phyloP scores from a whole-genome alignment of 768 basidiomycete species.

The Fomitopsis serialis region DNA sequence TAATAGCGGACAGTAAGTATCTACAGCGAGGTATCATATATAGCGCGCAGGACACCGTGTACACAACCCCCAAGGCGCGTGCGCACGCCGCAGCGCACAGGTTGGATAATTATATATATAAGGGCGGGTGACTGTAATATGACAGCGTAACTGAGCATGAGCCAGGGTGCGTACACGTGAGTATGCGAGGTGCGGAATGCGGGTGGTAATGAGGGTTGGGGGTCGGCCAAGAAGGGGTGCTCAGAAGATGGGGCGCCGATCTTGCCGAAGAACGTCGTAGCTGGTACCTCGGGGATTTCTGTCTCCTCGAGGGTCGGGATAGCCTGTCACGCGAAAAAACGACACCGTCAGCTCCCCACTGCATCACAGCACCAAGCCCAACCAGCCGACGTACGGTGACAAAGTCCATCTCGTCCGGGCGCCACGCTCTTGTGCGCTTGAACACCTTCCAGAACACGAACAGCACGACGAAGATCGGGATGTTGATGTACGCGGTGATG shows the following conservation, averaged over 20 bases:
- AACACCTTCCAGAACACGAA: slow-evolving; percentile 40
- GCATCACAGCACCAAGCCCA: background rate
- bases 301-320: slow-evolving; percentile 71
- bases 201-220: too few species aligned
- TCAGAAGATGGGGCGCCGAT: slow-evolving; percentile 49
- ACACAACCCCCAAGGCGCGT: too few species aligned
- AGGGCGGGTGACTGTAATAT: too few species aligned
- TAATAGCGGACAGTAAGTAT: too few species aligned
- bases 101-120: too few species aligned
- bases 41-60: too few species aligned
- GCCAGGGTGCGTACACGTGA: too few species aligned
- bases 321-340: slow-evolving; percentile 32
- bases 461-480: slow-evolving; percentile 42
- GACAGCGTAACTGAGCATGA: too few species aligned
- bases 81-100: too few species aligned
- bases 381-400: slow-evolving; percentile 39
- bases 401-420: slow-evolving; percentile 63
- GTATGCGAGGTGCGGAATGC: too few species aligned
- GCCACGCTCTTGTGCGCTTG: slow-evolving; percentile 42
- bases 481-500: slow-evolving; percentile 42
- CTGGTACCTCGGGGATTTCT: slow-evolving; percentile 45
- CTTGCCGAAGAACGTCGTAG: slow-evolving; percentile 44
- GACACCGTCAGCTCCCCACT: background rate
- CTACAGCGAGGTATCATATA: too few species aligned
- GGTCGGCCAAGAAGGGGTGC: background rate